phyloP scores from a whole-genome alignment of 192 early-diverging fungal species.

The Coemansia umbellata region DNA sequence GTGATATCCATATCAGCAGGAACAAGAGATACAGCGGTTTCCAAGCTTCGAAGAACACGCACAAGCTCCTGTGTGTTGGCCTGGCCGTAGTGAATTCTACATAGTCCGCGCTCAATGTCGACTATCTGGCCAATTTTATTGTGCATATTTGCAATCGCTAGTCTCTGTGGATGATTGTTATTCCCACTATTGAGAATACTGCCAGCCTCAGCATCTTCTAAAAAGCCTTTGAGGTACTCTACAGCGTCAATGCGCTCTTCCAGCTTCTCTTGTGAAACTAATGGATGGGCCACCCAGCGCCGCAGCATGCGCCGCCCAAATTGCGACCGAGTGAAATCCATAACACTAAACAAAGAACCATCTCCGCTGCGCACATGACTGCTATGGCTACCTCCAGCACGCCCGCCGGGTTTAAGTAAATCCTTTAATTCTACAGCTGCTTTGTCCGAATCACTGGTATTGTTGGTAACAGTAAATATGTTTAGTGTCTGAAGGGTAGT shows the following conservation, averaged over 20 bases:
- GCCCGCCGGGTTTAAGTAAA: conserved; percentile 8
- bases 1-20: conserved; percentile 6
- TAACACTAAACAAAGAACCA: conserved; percentile 78
- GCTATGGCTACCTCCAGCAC: conserved; percentile 12
- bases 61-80: conserved; percentile 84
- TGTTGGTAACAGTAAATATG: conserved; percentile 74
- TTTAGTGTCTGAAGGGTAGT: conserved; percentile 88
- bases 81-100: conserved; percentile 78
- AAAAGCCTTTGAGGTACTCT: conserved; percentile 64
- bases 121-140: conserved; percentile 58
- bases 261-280: conserved; percentile 60
- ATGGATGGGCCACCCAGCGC: conserved; percentile 88
- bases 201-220: conserved; percentile 44
- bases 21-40: conserved; percentile 32
- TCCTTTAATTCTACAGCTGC: conserved; percentile 16
- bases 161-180: not conserved
- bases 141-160: conserved; percentile 38
- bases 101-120: conserved; percentile 91
- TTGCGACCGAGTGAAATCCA: conserved; percentile 80
- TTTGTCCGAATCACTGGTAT: not conserved
- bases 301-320: conserved; percentile 84
- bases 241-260: conserved; percentile 75
- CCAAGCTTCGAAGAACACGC: conserved; percentile 59
- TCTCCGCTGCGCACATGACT: conserved; percentile 33
- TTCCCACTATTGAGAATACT: not conserved